A percentile compares a stretch with the other conserved stretches of the same genome.
Evolutionary conservation across 2,329 filamentous ascomycete genomes (phyloP).

Genomic region (Penicillium sp.): DNA sequence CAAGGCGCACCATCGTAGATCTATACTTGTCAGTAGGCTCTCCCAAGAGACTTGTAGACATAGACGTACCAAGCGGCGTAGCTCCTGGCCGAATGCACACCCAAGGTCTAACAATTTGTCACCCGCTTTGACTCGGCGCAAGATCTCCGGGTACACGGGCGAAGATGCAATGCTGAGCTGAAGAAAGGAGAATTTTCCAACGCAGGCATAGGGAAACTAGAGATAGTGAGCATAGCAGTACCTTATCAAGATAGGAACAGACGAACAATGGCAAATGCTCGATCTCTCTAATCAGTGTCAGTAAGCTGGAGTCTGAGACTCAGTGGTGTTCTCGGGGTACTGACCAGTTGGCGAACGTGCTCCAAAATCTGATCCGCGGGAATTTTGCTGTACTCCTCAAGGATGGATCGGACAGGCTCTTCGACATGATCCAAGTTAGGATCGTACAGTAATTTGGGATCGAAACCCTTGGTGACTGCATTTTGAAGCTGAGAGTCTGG

Average conservation of each 20-base stretch:
- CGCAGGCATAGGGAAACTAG: conserved; percentile 28
- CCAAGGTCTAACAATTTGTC: conserved; percentile 25
- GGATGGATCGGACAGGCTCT: background rate
- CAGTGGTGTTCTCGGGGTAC: too few relatives aligned
- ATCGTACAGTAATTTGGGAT: background rate
- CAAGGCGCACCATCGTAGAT: conserved; percentile 52
- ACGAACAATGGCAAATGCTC: conserved; percentile 22
- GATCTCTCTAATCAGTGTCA: conserved; percentile 15
- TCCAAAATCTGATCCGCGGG: conserved; percentile 13
- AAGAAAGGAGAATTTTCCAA: conserved; percentile 25
- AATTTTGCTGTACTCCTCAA: conserved; percentile 23
- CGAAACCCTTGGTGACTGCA: background rate
- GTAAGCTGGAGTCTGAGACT: background rate
- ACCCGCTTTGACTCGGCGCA: conserved; percentile 21
- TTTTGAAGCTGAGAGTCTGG: background rate
- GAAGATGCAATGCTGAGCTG: conserved; percentile 23
- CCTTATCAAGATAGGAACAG: background rate
- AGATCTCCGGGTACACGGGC: conserved; percentile 22
- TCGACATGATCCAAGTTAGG: background rate
- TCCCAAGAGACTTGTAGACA: background rate
- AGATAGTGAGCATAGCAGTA: background rate
- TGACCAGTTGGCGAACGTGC: conserved; percentile 22
- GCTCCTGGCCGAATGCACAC: conserved; percentile 26
- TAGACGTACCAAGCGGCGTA: conserved; percentile 21
- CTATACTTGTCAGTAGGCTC: conserved; percentile 1